These are phyloP conservation scores for Dactylella cylindrospora DNA, from an alignment of 2,329 filamentous ascomycete genomes.

Conservation along the genomic window DNA sequence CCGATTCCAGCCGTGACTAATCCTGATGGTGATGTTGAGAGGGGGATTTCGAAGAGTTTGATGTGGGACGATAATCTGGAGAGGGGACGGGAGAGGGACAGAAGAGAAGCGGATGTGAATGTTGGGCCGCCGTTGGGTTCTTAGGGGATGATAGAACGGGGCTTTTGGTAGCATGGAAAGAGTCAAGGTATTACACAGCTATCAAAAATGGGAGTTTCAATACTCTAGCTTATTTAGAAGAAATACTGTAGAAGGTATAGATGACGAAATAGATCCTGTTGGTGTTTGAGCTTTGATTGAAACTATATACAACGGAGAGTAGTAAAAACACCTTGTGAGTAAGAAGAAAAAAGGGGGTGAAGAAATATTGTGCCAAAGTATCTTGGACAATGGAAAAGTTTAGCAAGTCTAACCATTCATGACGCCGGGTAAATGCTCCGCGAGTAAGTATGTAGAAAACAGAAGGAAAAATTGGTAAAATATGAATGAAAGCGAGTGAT, in stretches of 20 bases:
- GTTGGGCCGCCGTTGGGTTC: no score
- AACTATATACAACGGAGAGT: conserved; percentile 10
- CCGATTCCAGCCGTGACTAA: neutral
- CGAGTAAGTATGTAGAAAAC: no score
- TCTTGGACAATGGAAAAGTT: conserved; percentile 11
- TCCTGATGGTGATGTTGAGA: conserved; percentile 1
- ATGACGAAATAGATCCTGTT: no score
- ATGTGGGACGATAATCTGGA: conserved; percentile 35
- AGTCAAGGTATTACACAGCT: no score
- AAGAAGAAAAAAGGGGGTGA: conserved; percentile 13
- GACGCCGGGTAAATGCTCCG: conserved; percentile 26
- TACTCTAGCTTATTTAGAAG: no score
- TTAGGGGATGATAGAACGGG: no score
- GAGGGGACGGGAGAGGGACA: conserved; percentile 10
- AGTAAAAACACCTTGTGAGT: conserved; percentile 2
- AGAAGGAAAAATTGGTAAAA: neutral
- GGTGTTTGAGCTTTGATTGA: no score
- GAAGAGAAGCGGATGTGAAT: neutral
- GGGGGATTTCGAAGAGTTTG: conserved; percentile 23
- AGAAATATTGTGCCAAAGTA: no score
- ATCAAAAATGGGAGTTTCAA: no score
- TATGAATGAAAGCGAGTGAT: neutral
- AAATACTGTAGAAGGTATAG: no score
- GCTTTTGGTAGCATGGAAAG: no score
- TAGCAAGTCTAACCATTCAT: conserved; percentile 16